Base-by-base conservation (phyloP, 805 yeast species). In the Wickerhamomyces bisporus region DNA sequence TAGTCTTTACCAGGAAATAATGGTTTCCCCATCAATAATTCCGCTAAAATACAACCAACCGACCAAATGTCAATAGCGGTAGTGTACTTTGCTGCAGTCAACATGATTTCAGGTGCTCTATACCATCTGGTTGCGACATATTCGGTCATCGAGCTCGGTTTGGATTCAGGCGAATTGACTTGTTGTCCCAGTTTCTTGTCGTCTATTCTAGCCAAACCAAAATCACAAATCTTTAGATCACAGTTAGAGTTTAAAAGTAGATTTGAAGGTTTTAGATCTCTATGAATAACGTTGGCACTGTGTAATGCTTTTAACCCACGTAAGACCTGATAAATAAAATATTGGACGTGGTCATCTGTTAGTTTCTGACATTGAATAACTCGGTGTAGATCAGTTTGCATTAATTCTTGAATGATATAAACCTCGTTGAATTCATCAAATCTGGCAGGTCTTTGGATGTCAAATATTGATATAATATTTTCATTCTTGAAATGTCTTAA, bases 91-190 rank as follows among this genome's bases (percentile, higher is more conserved):
- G 88, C 91, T 52, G 89, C 87, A 12, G 96, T 87, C 35, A 91
- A 71, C 98, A 91, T 91, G 58, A 91, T 88, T 53, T 91, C 98
- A 0, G 98, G 98, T 1, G 98, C 98, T 40, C 98, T 71, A 61
- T 91, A 91, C 97, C 98, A 91, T 48, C 98, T 70, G 4, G 98
- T 91, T 9, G 98, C 98, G 31, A 91, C 98, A 58, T 91, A 91
- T 61, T 91, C 98, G 3, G 98, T 91, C 95, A 91, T 83, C 58
- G 79, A 80, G 5, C 86, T 77, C 73, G 55, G 79, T 81, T 51
- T 81, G 81, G 39, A 66, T 67, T 42, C 75, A 68, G 26, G 86
- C 77, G 42, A 77, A 72, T 16, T 79, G 64, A 42, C 85, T 40
- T 39, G 37, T 16, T 46, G 50, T 1, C 40, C 40, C 14, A 29